These are phyloP conservation scores for Phanerodontia chrysosporium DNA, from an alignment of 768 basidiomycete genomes.

Conservation along the genomic window DNA sequence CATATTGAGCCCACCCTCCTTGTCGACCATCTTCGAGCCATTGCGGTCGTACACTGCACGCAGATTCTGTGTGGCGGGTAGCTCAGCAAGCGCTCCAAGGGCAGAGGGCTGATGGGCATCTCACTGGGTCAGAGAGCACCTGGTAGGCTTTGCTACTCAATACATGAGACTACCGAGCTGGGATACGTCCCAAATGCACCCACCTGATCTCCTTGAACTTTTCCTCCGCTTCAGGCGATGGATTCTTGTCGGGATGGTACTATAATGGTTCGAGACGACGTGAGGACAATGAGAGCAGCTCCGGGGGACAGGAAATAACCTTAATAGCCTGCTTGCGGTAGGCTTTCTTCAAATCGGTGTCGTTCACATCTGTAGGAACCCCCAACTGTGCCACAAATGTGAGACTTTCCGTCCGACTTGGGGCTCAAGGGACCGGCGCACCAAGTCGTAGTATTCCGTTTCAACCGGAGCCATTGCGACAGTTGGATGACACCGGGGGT, in stretches of 20 bases:
- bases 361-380: constrained; percentile 67
- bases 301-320: constrained; percentile 37
- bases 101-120: constrained; percentile 22
- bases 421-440: constrained; percentile 25
- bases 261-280: constrained; percentile 24
- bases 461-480: constrained; percentile 77
- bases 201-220: constrained; percentile 97
- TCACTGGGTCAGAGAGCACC: constrained; percentile 78
- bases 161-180: constrained; percentile 4
- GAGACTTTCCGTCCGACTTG: neutral
- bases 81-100: neutral
- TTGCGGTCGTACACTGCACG: constrained; percentile 93
- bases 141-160: constrained; percentile 85
- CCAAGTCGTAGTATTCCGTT: constrained; percentile 85
- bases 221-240: constrained; percentile 87
- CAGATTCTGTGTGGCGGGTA: constrained; percentile 51
- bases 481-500: neutral
- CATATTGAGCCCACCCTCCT: constrained; percentile 73
- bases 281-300: neutral
- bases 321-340: constrained; percentile 94
- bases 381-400: constrained; percentile 46
- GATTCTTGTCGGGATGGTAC: constrained; percentile 97
- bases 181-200: constrained; percentile 5
- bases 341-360: constrained; percentile 87
- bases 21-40: constrained; percentile 87